Conservation (phyloP, 2,329 filamentous ascomycete species). For the Beauveria australis region DNA sequence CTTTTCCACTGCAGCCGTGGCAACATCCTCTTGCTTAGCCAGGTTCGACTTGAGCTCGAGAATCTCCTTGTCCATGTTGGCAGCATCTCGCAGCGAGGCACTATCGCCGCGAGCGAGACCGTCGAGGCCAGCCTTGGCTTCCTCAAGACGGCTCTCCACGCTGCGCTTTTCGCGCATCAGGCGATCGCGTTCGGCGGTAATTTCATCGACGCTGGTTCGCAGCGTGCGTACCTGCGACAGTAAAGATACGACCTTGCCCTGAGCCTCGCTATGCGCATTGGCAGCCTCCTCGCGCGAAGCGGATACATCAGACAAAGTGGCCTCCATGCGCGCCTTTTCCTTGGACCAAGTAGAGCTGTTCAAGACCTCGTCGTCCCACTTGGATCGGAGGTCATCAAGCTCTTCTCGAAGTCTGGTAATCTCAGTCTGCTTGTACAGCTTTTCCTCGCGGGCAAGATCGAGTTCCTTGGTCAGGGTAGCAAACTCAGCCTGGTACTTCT, state of each 20-base stretch:
- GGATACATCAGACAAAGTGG: conserved; percentile 79
- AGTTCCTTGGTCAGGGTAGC: conserved; percentile 84
- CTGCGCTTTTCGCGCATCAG: conserved; percentile 84
- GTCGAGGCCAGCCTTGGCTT: conserved; percentile 82
- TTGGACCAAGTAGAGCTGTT: conserved; percentile 98
- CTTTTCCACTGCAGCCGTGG: conserved; percentile 86
- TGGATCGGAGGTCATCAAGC: conserved; percentile 84
- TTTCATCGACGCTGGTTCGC: conserved; percentile 76
- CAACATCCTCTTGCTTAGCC: conserved; percentile 89
- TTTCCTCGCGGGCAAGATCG: conserved; percentile 85
- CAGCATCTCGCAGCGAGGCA: conserved; percentile 81
- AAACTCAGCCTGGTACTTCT: conserved; percentile 95
- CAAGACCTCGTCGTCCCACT: conserved; percentile 97
- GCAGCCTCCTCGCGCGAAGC: conserved; percentile 91
- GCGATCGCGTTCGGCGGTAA: conserved; percentile 74
- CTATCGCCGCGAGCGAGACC: conserved; percentile 79
- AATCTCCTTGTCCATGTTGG: conserved; percentile 79
- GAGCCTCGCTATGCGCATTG: conserved; percentile 87
- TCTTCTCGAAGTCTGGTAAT: conserved; percentile 88
- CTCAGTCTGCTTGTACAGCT: conserved; percentile 76
- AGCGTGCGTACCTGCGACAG: conserved; percentile 83
- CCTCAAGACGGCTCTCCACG: conserved; percentile 74
- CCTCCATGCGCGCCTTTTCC: conserved; percentile 87
- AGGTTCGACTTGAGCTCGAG: conserved; percentile 81
- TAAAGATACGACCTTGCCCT: conserved; percentile 83